Conservation (phyloP, 192 early-diverging fungal species). For the Coemansia sp. region DNA sequence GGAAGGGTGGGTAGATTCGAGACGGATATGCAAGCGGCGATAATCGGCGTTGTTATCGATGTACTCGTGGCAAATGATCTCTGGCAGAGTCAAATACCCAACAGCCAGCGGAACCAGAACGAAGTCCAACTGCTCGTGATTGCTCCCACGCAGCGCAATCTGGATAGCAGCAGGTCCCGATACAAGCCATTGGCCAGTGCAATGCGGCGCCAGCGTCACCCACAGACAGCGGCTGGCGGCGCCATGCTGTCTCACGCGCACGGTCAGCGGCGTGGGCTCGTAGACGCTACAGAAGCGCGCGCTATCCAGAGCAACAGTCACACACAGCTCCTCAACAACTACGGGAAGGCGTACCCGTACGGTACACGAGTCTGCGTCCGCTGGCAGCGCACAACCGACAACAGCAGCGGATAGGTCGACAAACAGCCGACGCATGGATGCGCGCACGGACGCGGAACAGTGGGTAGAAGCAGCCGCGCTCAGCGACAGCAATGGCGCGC, state of each 20-base stretch:
- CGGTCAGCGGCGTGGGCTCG: conserved; percentile 18
- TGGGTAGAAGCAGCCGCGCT: conserved; percentile 1
- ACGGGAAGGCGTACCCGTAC: background rate
- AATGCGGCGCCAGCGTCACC: conserved; percentile 18
- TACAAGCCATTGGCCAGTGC: conserved; percentile 32
- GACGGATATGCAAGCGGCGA: background rate
- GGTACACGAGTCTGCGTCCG: background rate
- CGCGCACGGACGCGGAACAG: conserved; percentile 7
- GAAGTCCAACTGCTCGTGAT: conserved; percentile 8
- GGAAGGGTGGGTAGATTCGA: background rate
- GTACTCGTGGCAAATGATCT: conserved; percentile 31
- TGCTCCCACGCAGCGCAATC: conserved; percentile 8
- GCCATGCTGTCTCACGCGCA: conserved; percentile 13
- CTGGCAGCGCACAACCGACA: conserved; percentile 2
- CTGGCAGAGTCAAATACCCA: conserved; percentile 40
- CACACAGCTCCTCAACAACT: background rate
- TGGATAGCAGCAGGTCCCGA: conserved; percentile 20
- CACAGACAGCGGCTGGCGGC: conserved; percentile 10
- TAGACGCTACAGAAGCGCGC: conserved; percentile 20
- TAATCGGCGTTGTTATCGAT: conserved; percentile 1
- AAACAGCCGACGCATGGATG: conserved; percentile 14
- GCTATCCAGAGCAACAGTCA: conserved; percentile 15
- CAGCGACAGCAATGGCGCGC: conserved; percentile 13
- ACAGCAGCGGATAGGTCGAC: conserved; percentile 1
- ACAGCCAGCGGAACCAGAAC: conserved; percentile 33